Evolutionary conservation across 2,329 filamentous ascomycete genomes (phyloP).

Genomic region (Biscogniauxia mediterranea): DNA sequence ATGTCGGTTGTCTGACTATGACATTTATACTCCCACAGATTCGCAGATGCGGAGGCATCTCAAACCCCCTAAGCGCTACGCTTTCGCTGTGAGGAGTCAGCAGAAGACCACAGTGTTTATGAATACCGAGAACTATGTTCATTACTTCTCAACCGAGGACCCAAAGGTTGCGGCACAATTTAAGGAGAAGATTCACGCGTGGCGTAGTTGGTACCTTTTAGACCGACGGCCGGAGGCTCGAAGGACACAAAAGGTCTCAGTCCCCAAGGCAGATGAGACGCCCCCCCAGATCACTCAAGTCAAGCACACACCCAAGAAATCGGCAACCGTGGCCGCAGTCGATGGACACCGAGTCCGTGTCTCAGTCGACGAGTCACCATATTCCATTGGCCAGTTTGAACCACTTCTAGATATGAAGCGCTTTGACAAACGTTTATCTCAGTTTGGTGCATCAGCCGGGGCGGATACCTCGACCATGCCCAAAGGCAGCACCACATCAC

Average conservation of each 20-base stretch:
- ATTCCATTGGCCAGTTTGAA: constrained; percentile 65
- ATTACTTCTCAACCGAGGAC: constrained; percentile 87
- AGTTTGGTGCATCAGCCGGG: constrained; percentile 40
- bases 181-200: constrained; percentile 69
- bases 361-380: constrained; percentile 51
- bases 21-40: constrained; percentile 77
- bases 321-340: constrained; percentile 30
- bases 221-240: constrained; percentile 53
- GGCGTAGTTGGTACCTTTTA: constrained; percentile 91
- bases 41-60: constrained; percentile 67
- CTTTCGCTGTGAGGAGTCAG: constrained; percentile 88
- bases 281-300: constrained; percentile 30
- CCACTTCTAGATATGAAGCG: constrained; percentile 64
- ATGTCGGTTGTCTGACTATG: constrained; percentile 88
- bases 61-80: constrained; percentile 80
- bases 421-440: constrained; percentile 53
- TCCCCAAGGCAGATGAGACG: constrained; percentile 29
- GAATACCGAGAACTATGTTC: constrained; percentile 80
- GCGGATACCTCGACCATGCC: constrained; percentile 27
- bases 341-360: too few species aligned
- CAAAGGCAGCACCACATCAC: constrained; percentile 18
- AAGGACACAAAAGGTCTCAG: constrained; percentile 29
- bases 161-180: constrained; percentile 64
- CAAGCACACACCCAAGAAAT: constrained; percentile 31
- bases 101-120: constrained; percentile 83